Evolutionary conservation across 352 stramenopile species (phyloP), one percentile per base, ranked within the genome.

Genomic region (Blastocystis sp.): DNA sequence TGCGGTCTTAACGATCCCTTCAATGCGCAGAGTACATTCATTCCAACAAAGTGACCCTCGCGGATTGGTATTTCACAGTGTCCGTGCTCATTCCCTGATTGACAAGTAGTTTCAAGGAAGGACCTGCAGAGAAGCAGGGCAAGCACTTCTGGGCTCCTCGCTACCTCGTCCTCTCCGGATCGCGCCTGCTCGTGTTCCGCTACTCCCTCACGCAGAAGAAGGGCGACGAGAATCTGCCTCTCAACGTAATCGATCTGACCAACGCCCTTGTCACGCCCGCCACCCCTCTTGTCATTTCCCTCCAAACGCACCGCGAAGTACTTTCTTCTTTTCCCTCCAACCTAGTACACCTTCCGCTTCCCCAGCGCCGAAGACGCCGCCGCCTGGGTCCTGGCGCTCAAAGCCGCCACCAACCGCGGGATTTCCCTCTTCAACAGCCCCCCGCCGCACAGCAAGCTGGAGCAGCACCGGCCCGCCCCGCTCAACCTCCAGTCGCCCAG

Each of bases 101-200:
- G 34, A 68, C 2, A 76, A 19, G n/a, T 78, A 87, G 77, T 45
- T 77, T 60, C 45, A 74, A 76, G 28, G 77, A 87, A 7, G 77
- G 77, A 62, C 59, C 38, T n/a, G 65, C 65, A 21, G 77, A 87
- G 19, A 87, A 87, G 57, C 77, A 77, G 42, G 77, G 77, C 21
- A 87, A 87, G 28, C 38, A n/a, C 21, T 57, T 77, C 4, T 87
- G 77, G 77, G 77, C 77, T 1, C 61, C 19, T 1, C 77, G 77
- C 19, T 78, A 87, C n/a, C 62, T 77, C 28, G 34, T 74, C 28
- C 38, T 87, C 6, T 48, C 68, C 24, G 77, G 77, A 11, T 77
- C 43, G 45, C 42, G 77, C 24, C 42, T 87, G 14, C 52, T 87
- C 24, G 65, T 87, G 3, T 78, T 77, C 24, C 62, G 77, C 24